These are phyloP conservation scores for Bidens hawaiensis DNA, from an alignment of 140 eudicot species.

Conservation along the genomic window DNA sequence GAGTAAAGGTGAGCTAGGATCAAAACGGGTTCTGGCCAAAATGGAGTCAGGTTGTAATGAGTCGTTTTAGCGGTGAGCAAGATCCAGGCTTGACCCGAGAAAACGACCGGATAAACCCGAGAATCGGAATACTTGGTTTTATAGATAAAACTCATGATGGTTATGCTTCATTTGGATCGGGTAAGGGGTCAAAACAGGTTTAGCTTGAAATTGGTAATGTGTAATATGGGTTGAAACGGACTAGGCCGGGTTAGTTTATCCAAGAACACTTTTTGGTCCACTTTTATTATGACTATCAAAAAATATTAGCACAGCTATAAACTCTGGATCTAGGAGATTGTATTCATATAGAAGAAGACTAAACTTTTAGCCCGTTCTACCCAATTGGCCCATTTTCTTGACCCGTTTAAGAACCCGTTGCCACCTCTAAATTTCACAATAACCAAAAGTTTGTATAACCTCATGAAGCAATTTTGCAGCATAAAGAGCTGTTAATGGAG, in stretches of 20 bases:
- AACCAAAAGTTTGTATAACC: conserved; percentile 34
- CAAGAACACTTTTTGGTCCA: background rate
- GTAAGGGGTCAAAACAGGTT: background rate
- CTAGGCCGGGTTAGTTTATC: background rate
- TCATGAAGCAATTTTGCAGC: conserved; percentile 74
- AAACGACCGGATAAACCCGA: too few relatives aligned
- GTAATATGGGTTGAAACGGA: background rate
- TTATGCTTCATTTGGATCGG: too few relatives aligned
- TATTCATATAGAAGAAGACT: background rate
- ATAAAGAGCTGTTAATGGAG: conserved; percentile 80
- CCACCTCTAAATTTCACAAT: conserved; percentile 1
- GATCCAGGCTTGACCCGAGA: too few relatives aligned
- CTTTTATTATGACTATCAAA: background rate
- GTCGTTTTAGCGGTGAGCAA: too few relatives aligned
- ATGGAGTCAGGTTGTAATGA: too few relatives aligned
- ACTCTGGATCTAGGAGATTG: background rate
- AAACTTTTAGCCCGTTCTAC: background rate
- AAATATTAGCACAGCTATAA: background rate
- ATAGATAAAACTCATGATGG: too few relatives aligned
- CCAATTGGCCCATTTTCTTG: background rate
- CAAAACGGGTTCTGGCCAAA: too few relatives aligned
- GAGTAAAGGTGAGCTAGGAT: too few relatives aligned
- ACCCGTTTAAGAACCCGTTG: background rate
- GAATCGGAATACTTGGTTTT: too few relatives aligned
- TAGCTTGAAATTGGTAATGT: background rate